Base-by-base conservation (phyloP, 2,329 filamentous ascomycete genomes). In the Lecanosticta acicola region DNA sequence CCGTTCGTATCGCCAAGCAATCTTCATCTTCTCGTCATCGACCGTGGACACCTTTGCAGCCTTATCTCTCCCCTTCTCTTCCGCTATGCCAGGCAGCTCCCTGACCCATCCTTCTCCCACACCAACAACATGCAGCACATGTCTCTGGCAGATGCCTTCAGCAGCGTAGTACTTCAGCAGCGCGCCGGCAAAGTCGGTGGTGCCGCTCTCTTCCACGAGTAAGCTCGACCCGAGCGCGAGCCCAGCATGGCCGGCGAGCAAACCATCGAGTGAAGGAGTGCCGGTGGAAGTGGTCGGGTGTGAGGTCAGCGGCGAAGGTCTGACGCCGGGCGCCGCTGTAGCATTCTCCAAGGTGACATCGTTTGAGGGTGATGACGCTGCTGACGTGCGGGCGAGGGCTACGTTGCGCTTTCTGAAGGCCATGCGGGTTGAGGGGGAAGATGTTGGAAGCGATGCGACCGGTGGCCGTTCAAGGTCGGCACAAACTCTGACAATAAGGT, bases 1-100 rank as follows among this genome's bases (percentile, higher is more conserved):
- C 26, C 81, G 79, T 67, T 97, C 90, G 69, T 98, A 98, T 66
- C 93, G 79, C 93, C 93, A 98, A 3, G 93, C 93, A 71, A 98
- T 98, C 71, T 95, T 97, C 93, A 98, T 97, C 67, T 84, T 90
- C 52, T 91, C 85, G 32, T 61, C 59, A 24, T 74, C 69, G n/a
- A 48, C 48, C 63, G 36, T 62, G 58, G 56, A 54, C 44, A 51
- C 74, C 69, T 43, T 59, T 29, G 24, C 5, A 7, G 24, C 5
- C 8, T 62, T 59, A 35, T 71, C 67, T 26, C 70, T 21, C 68
- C 58, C 50, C 36, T 56, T 59, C 36, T 71, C 71, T 26, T 62
- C 62, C 59, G 72, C 65, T 26, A 94, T 66, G 0, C 85, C 91
- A 2, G 93, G 93, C 17, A 98, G 72, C 57, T 91, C 88, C 53